These are phyloP conservation scores for Auriscalpium microsporum DNA, from an alignment of 768 basidiomycete genomes.

Conservation along the genomic window DNA sequence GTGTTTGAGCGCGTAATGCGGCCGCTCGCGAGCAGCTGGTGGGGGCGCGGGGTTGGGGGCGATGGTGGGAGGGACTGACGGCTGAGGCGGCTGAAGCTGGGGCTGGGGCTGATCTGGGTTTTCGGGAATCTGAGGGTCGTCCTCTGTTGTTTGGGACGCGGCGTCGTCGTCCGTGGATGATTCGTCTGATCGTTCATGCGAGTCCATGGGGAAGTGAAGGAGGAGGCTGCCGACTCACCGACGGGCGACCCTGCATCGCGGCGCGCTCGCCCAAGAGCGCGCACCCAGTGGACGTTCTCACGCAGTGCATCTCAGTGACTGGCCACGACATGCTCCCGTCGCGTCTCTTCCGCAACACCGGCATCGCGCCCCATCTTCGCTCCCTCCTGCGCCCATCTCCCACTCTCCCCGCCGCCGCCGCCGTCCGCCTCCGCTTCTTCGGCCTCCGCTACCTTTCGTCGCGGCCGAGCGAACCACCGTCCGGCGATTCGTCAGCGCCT, in stretches of 20 bases:
- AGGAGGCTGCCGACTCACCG: too few species aligned
- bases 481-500: constrained; percentile 1
- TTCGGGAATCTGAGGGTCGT: constrained; percentile 71
- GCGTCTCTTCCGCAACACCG: constrained; percentile 1
- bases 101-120: constrained; percentile 16
- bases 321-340: constrained; percentile 4
- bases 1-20: constrained; percentile 63
- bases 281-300: too few species aligned
- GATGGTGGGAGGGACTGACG: constrained; percentile 28
- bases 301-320: too few species aligned
- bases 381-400: not conserved
- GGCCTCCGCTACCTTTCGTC: too few species aligned
- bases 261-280: too few species aligned
- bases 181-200: constrained; percentile 24
- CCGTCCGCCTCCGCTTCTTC: too few species aligned
- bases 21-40: constrained; percentile 36
- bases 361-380: not conserved
- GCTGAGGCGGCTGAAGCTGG: constrained; percentile 33
- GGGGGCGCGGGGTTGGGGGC: constrained; percentile 23
- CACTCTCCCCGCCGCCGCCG: not conserved
- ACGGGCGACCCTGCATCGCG: too few species aligned
- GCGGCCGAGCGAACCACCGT: too few species aligned
- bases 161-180: constrained; percentile 51
- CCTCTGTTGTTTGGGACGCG: constrained; percentile 78
- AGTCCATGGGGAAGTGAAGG: constrained; percentile 13